Conservation (phyloP, 1,139 yeast species). For the Candida dubliniensis region DNA sequence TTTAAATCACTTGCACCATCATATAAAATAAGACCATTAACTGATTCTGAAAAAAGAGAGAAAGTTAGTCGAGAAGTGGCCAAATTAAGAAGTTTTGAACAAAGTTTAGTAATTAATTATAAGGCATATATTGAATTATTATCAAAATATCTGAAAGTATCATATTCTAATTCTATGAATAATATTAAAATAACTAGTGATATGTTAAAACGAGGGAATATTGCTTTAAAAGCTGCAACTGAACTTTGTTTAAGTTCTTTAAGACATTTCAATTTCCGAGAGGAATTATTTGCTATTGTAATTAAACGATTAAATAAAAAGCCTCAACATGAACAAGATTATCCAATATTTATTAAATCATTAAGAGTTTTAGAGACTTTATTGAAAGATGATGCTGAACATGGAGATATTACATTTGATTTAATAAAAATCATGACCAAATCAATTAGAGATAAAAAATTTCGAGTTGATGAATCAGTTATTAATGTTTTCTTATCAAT, state of each 20-base stretch:
- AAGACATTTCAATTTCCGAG: conserved; percentile 77
- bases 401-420: conserved; percentile 81
- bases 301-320: conserved; percentile 64
- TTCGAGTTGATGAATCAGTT: conserved; percentile 81
- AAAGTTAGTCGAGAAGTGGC: conserved; percentile 83
- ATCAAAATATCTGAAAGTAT: conserved; percentile 39
- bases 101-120: conserved; percentile 68
- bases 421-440: conserved; percentile 65
- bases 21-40: conserved; percentile 78
- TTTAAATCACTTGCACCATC: conserved; percentile 87
- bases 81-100: conserved; percentile 75
- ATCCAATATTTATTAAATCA: conserved; percentile 56
- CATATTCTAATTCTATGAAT: conserved; percentile 41
- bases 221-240: conserved; percentile 76
- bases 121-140: conserved; percentile 64
- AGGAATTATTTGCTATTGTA: conserved; percentile 66
- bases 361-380: conserved; percentile 64
- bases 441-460: conserved; percentile 71
- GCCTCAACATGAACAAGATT: conserved; percentile 46
- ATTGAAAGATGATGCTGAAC: conserved; percentile 66
- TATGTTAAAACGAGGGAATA: conserved; percentile 50
- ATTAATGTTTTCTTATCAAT: conserved; percentile 71
- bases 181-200: conserved; percentile 37
- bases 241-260: conserved; percentile 64
- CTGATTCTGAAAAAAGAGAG: conserved; percentile 78